These are phyloP conservation scores for Euphorbia schlechtendalii DNA, from an alignment of 441 rosid genomes.

Conservation along the genomic window DNA sequence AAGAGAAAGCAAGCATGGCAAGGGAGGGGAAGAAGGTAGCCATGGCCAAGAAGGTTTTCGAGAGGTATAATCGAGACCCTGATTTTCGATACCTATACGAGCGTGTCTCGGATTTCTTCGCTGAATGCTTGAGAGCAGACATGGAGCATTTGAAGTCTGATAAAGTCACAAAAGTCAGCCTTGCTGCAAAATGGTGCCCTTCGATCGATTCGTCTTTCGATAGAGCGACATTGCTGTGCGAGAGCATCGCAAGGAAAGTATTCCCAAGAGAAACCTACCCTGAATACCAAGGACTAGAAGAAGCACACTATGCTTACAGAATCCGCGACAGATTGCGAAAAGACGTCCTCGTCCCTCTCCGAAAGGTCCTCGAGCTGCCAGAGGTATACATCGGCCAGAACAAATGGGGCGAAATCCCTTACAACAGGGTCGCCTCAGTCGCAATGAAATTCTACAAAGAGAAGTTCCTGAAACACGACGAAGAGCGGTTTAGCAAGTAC, in stretches of 20 bases:
- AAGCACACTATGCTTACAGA: slow-evolving; percentile 28
- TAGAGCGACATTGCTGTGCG: slow-evolving; percentile 14
- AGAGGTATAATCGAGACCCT: slow-evolving; percentile 19
- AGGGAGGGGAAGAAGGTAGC: slow-evolving; percentile 11
- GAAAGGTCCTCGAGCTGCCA: slow-evolving; percentile 21
- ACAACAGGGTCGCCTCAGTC: slow-evolving; percentile 22
- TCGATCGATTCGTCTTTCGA: slow-evolving; percentile 24
- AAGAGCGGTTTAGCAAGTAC: slow-evolving; percentile 41
- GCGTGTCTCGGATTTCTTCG: slow-evolving; percentile 21
- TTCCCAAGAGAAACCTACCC: slow-evolving; percentile 19
- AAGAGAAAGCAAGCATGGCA: slow-evolving; percentile 16
- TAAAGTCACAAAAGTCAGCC: slow-evolving; percentile 3
- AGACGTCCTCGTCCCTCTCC: slow-evolving; percentile 24
- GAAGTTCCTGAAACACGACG: slow-evolving; percentile 42
- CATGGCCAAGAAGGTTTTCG: slow-evolving; percentile 19
- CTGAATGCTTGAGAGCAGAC: slow-evolving; percentile 16
- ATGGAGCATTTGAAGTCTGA: slow-evolving; percentile 16
- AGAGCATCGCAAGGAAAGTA: slow-evolving; percentile 24
- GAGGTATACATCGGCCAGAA: slow-evolving; percentile 23
- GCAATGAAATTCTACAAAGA: slow-evolving; percentile 27
- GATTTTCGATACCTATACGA: slow-evolving; percentile 21
- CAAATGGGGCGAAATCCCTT: slow-evolving; percentile 21
- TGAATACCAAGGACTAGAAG: slow-evolving; percentile 27
- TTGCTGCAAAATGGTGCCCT: slow-evolving; percentile 32
- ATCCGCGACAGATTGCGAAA: slow-evolving; percentile 25